Base-by-base conservation (phyloP, 2,329 filamentous ascomycete genomes). In the Penicillium sp. region DNA sequence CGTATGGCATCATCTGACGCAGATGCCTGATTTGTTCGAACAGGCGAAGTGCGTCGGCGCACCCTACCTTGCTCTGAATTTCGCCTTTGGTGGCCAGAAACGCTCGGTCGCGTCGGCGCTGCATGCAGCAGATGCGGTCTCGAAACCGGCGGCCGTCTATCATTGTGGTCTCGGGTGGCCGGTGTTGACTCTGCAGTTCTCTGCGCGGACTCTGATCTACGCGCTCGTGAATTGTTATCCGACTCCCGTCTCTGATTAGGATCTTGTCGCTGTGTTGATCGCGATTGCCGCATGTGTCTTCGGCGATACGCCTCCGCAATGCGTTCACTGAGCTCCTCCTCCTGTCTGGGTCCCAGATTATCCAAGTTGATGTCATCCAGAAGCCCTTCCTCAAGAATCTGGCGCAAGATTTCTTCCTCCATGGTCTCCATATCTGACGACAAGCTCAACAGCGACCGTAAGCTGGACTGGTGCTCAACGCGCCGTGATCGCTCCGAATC, bases 261-360 rank as follows among this genome's bases (percentile, higher is more conserved):
- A 32, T 47, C 43, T 69, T 75, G 60, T 67, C 68, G 62, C 75
- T 66, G 67, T 43, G 65, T 64, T 29, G 66, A 63, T 27, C 60
- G 52, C 56, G 72, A 63, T 81, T 83, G 67, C 43, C 69, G 65
- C 56, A 69, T 69, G 67, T 95, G 91, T 29, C 91, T 82, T 57
- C 90, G 83, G 54, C 90, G 81, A 67, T 95, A 96, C 2, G 91
- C 91, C 66, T 95, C 90, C 2, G 92, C 92, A 64, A 97, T 96
- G 55, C 89, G 86, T 67, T 93, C 89, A 60, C 90, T 96, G 14
- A 97, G 85, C 67, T 95, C 91, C 66, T 97, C 92, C 68, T 97
- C 91, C 66, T 92, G 90, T 46, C 80, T 85, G 14, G 91, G 81
- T 58, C 93, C 92, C 50, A 97, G 86, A 60, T 92, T 92, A 65